A percentile compares a stretch with the other conserved stretches of the same genome.
phyloP scores from a whole-genome alignment of 192 early-diverging fungal genomes.

The Backusella luteola region DNA sequence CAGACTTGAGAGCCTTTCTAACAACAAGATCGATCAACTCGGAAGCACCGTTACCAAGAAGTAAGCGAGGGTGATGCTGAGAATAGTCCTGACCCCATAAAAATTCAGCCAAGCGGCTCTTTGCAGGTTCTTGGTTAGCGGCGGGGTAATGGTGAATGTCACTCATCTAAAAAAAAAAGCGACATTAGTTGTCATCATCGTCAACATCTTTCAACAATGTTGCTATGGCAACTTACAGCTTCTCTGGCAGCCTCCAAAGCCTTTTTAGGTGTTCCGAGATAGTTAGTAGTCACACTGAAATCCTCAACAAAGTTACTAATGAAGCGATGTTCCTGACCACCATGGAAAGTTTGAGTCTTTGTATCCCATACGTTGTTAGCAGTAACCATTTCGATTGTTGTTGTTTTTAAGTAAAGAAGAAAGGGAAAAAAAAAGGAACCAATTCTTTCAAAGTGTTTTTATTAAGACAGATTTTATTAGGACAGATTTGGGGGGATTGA shows the following conservation, averaged over 20 bases:
- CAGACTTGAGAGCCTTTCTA: conserved; percentile 52
- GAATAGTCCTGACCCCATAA: conserved; percentile 66
- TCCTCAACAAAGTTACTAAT: conserved; percentile 90
- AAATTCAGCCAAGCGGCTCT: conserved; percentile 75
- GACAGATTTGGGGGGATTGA: neutral
- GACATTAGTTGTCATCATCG: neutral
- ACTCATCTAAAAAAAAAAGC: conserved; percentile 12
- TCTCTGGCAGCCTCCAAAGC: conserved; percentile 73
- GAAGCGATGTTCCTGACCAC: conserved; percentile 81
- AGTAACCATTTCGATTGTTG: neutral
- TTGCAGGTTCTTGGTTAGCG: conserved; percentile 89
- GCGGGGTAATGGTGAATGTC: conserved; percentile 85
- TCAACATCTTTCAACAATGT: neutral
- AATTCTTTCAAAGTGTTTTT: conserved; percentile 1
- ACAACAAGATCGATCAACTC: conserved; percentile 90
- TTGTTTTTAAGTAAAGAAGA: neutral
- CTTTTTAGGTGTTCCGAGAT: conserved; percentile 73
- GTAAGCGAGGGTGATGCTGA: conserved; percentile 59
- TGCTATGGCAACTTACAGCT: conserved; percentile 49
- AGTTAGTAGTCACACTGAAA: conserved; percentile 91
- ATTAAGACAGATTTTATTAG: neutral
- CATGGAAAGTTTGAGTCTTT: conserved; percentile 86
- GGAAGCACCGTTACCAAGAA: conserved; percentile 88
- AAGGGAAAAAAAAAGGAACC: neutral
- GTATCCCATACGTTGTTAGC: conserved; percentile 67